Base-by-base conservation (phyloP, 768 basidiomycete genomes). In the Psilocybe cyanescens region DNA sequence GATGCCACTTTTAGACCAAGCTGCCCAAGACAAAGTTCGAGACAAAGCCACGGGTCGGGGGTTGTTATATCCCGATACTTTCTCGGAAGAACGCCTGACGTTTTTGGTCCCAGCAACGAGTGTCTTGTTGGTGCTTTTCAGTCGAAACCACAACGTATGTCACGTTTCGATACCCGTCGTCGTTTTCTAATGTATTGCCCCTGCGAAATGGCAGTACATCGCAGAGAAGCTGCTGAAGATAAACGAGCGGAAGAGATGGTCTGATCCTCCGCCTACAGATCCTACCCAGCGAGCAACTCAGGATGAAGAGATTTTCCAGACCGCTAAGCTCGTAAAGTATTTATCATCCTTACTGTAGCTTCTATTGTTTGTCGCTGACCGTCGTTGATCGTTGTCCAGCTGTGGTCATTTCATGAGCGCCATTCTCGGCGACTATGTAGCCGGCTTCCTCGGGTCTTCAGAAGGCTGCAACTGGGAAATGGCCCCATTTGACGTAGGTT, bases 281-380 rank as follows among this genome's bases (percentile, higher is more conserved):
- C 58, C 66, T 0, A 57, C 68, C 3, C 55, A 68, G 4, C 49
- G 58, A 17, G 66, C 62, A 6, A 24, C 46, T 3, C 83, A 84
- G 63, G 84, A 85, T 63, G 84, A 85, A 59, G 80, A 87, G 58
- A 82, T 87, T 16, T 87, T 86, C 76, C 82, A 86, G 66, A 81
- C 78, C 12, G 82, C 83, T 0, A 72, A 78, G 29, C 78, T 86
- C n/a, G 73, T 86, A 68, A 86, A 86, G 78, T 80, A 44, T 41
- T 31, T 29, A 30, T 24, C 24, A 30, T 9, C 24, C 35, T 48
- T 29, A 24, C 41, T 9, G 37, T 47, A 28, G 55, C 29, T 11
- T n/a, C 51, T 16, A 30, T 29, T 29, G 31, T 17, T n/a, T 49
- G 6, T 54, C 8, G 33, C n/a, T 37, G 51, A 53, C 24, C 0